These are phyloP conservation scores for Lindgomyces ingoldianus DNA, from an alignment of 495 filamentous ascomycete genomes.

Conservation along the genomic window DNA sequence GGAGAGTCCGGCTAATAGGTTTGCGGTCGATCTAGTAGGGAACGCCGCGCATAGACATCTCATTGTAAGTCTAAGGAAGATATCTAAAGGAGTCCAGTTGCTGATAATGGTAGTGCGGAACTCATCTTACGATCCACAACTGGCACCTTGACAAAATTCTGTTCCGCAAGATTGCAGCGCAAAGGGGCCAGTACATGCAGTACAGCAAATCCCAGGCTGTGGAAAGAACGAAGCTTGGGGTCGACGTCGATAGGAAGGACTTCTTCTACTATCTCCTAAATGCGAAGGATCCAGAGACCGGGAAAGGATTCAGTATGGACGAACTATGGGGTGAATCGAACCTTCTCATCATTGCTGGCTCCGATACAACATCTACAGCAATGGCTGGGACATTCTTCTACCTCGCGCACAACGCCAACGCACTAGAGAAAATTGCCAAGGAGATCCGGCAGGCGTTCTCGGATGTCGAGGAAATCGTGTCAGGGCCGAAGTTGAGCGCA, in stretches of 20 bases:
- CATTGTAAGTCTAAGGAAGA: conserved; percentile 45
- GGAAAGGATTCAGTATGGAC: conserved; percentile 39
- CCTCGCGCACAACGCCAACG: conserved; percentile 54
- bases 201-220: conserved; percentile 60
- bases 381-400: conserved; percentile 65
- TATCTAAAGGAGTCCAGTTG: neutral
- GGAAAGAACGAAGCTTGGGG: conserved; percentile 51
- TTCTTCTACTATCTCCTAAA: conserved; percentile 45
- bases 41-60: conserved; percentile 45
- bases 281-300: conserved; percentile 45
- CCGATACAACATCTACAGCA: conserved; percentile 44
- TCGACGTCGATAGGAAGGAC: conserved; percentile 39
- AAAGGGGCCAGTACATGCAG: conserved; percentile 63
- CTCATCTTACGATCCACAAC: conserved; percentile 58
- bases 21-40: conserved; percentile 58
- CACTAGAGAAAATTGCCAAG: conserved; percentile 48
- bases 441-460: conserved; percentile 59
- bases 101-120: conserved; percentile 52
- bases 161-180: conserved; percentile 57
- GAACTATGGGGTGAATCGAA: conserved; percentile 47
- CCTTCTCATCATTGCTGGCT: conserved; percentile 45
- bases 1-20: conserved; percentile 58
- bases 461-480: conserved; percentile 54
- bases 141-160: conserved; percentile 60
- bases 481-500: conserved; percentile 52